Evolutionary conservation across 345 rosid species (phyloP).

Genomic region (Melaleuca quinquenervia): DNA sequence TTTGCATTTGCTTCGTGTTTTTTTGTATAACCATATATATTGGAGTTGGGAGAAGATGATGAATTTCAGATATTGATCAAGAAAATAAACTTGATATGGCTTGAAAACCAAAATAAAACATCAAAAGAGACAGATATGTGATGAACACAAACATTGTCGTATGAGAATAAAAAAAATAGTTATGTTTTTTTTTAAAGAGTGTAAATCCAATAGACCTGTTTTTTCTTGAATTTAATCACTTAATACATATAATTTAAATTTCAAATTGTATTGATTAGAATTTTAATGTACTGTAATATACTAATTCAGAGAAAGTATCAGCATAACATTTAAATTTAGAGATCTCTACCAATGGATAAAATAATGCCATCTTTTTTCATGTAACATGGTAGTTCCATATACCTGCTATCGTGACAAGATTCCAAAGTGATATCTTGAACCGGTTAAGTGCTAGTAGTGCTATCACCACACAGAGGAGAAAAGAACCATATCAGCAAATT

Average conservation of each 20-base stretch:
- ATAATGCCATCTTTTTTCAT: not conserved
- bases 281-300: rapidly evolving
- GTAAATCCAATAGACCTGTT: not conserved
- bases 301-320: not conserved
- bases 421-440: not conserved
- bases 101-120: not conserved
- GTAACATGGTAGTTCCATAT: not conserved
- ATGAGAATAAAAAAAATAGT: not conserved
- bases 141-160: not conserved
- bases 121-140: not conserved
- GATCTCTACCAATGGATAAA: not conserved
- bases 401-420: not conserved
- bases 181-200: not conserved
- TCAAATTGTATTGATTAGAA: not conserved
- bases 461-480: not conserved
- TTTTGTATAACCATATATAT: not conserved
- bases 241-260: not conserved
- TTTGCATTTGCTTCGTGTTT: not conserved
- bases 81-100: not conserved
- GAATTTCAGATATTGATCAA: not conserved
- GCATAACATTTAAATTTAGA: not conserved
- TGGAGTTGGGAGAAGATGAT: not conserved
- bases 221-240: not conserved
- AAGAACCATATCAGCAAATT: not conserved
- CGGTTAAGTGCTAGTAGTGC: not conserved